Evolutionary conservation across 805 yeast species (phyloP).

Genomic region (Metschnikowia noctiluminum): DNA sequence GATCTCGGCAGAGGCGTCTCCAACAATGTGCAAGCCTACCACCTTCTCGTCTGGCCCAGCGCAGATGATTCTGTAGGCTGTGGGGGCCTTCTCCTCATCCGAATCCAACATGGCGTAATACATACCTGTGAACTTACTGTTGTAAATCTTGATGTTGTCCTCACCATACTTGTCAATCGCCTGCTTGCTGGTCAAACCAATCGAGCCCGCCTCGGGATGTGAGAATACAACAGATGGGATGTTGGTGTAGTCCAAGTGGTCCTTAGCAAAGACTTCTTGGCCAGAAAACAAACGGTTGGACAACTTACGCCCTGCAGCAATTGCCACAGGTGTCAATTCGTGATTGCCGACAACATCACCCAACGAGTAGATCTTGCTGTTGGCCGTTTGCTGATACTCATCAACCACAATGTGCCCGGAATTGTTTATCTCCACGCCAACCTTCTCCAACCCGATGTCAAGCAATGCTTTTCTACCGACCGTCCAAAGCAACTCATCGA

Average conservation of each 20-base stretch:
- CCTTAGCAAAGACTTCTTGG: constrained; percentile 60
- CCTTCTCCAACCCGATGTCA: constrained; percentile 71
- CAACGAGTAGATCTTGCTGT: constrained; percentile 70
- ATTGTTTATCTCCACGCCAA: constrained; percentile 63
- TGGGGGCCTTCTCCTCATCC: constrained; percentile 73
- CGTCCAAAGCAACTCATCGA: constrained; percentile 89
- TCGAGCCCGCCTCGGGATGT: constrained; percentile 96
- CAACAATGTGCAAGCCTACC: constrained; percentile 91
- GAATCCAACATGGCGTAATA: constrained; percentile 75
- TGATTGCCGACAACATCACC: constrained; percentile 95
- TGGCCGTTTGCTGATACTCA: constrained; percentile 81
- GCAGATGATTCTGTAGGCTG: constrained; percentile 78
- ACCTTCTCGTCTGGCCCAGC: constrained; percentile 86
- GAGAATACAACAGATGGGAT: constrained; percentile 96
- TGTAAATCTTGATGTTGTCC: constrained; percentile 76
- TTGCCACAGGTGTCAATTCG: constrained; percentile 97
- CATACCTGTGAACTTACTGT: constrained; percentile 85
- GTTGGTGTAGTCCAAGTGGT: constrained; percentile 80
- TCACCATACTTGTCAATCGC: constrained; percentile 79
- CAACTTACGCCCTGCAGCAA: constrained; percentile 94
- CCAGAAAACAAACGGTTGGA: constrained; percentile 87
- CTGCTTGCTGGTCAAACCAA: constrained; percentile 78
- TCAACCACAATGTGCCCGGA: constrained; percentile 70
- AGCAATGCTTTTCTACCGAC: constrained; percentile 81
- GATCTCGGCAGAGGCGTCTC: constrained; percentile 87